These are phyloP conservation scores for Microbotryomycetes sp. DNA, from an alignment of 1,284 basidiomycete genomes.

Conservation along the genomic window DNA sequence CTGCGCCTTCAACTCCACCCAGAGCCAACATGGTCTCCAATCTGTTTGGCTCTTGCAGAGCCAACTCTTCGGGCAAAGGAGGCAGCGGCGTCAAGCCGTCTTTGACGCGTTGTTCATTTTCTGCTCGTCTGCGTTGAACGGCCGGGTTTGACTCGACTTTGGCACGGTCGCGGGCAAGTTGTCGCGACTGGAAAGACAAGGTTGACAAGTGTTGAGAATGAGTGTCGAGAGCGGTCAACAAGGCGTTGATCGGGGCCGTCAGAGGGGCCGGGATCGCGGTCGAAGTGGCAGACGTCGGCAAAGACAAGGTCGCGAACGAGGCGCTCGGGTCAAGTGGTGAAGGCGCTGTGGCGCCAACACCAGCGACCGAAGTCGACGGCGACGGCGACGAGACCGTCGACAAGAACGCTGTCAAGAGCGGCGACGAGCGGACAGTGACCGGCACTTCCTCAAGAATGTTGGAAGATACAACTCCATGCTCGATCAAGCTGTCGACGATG, in stretches of 20 bases:
- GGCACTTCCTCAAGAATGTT: slow-evolving; percentile 86
- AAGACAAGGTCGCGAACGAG: slow-evolving; percentile 33
- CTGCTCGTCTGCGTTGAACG: slow-evolving; percentile 77
- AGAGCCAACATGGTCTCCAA: slow-evolving; percentile 67
- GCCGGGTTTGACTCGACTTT: slow-evolving; percentile 62
- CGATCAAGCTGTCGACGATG: slow-evolving; percentile 57
- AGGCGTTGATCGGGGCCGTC: slow-evolving; percentile 72
- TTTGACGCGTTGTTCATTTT: slow-evolving; percentile 71
- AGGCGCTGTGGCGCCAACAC: slow-evolving; percentile 34
- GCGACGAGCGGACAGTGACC: slow-evolving; percentile 76
- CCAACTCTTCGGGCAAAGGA: slow-evolving; percentile 65
- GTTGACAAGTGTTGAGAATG: slow-evolving; percentile 89
- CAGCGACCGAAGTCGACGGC: slow-evolving; percentile 35
- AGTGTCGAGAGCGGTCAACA: slow-evolving; percentile 74
- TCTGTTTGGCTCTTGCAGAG: slow-evolving; percentile 78
- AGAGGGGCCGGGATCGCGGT: slow-evolving; percentile 65
- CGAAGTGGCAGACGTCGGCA: slow-evolving; percentile 31
- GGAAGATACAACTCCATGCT: slow-evolving; percentile 79
- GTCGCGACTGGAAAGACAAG: slow-evolving; percentile 81
- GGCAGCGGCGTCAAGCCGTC: slow-evolving; percentile 78
- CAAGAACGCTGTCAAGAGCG: slow-evolving; percentile 79
- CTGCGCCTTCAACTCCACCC: slow-evolving; percentile 41
- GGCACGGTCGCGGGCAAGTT: slow-evolving; percentile 80
- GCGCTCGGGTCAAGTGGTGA: slow-evolving; percentile 47
- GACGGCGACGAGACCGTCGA: slow-evolving; percentile 54